Evolutionary conservation across 352 stramenopile genomes (phyloP).

Genomic region (Pythium apleroticum): DNA sequence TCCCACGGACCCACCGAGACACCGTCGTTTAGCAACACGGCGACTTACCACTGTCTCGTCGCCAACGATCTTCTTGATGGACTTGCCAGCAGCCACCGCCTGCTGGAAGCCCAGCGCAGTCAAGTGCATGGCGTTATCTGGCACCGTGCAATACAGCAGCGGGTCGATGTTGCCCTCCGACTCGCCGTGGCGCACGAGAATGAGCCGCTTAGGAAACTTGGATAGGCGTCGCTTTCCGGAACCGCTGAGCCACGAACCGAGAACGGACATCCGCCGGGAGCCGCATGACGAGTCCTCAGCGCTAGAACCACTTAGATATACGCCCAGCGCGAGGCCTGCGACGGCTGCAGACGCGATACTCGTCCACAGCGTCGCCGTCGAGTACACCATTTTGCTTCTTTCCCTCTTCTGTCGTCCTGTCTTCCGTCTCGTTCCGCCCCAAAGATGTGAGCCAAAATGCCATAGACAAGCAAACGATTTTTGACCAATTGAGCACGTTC

Average conservation of each 20-base stretch:
- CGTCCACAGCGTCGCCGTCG: slow-evolving; percentile 42
- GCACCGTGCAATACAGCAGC: slow-evolving; percentile 66
- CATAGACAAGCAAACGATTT: slow-evolving; percentile 16
- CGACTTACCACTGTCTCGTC: slow-evolving; percentile 64
- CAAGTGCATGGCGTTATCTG: slow-evolving; percentile 84
- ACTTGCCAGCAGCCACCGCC: slow-evolving; percentile 59
- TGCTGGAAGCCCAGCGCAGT: slow-evolving; percentile 80
- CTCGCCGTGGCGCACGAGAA: slow-evolving; percentile 84
- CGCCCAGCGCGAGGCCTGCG: slow-evolving; percentile 40
- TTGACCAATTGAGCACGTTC: slow-evolving; percentile 8
- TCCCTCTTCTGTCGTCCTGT: neutral
- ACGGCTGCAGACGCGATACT: slow-evolving; percentile 46
- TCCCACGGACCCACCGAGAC: neutral
- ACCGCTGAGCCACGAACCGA: slow-evolving; percentile 26
- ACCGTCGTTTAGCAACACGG: neutral
- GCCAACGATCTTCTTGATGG: slow-evolving; percentile 78
- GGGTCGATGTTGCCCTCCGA: slow-evolving; percentile 87
- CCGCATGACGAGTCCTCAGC: neutral
- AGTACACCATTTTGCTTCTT: slow-evolving; percentile 47
- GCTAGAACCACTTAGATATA: slow-evolving; percentile 24
- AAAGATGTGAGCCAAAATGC: slow-evolving; percentile 23
- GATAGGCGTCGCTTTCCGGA: slow-evolving; percentile 30
- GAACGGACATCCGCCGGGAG: slow-evolving; percentile 3
- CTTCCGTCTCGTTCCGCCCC: neutral
- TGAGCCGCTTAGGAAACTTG: slow-evolving; percentile 65